Conservation (phyloP, 208 protist species). For the Trypanosoma melophagium region DNA sequence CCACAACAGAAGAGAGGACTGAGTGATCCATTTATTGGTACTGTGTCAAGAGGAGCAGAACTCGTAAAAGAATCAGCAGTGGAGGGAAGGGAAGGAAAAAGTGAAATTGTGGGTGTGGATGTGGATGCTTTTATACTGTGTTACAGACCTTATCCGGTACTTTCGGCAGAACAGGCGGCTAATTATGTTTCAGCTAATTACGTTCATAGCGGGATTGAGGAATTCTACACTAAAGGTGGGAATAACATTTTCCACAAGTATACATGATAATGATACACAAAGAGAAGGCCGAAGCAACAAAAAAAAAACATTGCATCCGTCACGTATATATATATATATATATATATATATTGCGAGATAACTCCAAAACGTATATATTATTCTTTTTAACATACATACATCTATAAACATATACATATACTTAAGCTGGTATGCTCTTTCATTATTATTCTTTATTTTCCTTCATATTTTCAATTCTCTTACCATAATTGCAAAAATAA, state of each 20-base stretch:
- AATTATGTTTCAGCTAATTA: slow-evolving; percentile 82
- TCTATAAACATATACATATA: too few relatives aligned
- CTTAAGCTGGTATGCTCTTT: too few relatives aligned
- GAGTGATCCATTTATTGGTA: too few relatives aligned
- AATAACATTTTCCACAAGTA: slow-evolving; percentile 67
- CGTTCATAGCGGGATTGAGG: slow-evolving; percentile 61
- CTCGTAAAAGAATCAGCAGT: neutral
- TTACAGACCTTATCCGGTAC: slow-evolving; percentile 70
- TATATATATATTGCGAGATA: neutral
- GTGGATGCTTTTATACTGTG: slow-evolving; percentile 65
- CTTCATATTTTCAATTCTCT: too few relatives aligned
- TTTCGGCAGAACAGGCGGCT: slow-evolving; percentile 54
- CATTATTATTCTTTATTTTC: too few relatives aligned
- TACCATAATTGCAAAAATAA: too few relatives aligned
- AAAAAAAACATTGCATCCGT: neutral
- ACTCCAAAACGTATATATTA: too few relatives aligned
- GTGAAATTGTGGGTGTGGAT: slow-evolving; percentile 26
- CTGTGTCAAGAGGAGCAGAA: too few relatives aligned
- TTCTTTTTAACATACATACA: slow-evolving; percentile 1
- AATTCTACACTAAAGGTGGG: slow-evolving; percentile 77
- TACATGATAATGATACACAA: slow-evolving; percentile 23
- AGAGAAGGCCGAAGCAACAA: neutral
- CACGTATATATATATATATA: neutral
- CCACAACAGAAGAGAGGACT: too few relatives aligned
- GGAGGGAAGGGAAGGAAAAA: neutral